These are phyloP conservation scores for Aspergillus tubingensis DNA, from an alignment of 2,329 filamentous ascomycete genomes.

Conservation along the genomic window DNA sequence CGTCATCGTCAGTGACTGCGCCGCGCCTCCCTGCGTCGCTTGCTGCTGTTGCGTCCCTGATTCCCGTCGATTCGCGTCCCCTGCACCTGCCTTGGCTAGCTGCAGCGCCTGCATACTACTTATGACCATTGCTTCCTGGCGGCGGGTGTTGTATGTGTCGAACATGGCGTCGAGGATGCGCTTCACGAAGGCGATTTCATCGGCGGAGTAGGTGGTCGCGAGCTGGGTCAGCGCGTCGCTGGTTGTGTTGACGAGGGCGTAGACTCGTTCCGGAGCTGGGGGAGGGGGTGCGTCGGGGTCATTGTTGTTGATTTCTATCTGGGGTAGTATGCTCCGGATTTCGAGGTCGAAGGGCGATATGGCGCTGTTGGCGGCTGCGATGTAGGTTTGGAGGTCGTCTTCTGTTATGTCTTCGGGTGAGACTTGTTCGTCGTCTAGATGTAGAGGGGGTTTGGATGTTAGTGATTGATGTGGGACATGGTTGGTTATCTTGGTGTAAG, in stretches of 20 bases:
- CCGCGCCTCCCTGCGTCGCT: constrained; percentile 25
- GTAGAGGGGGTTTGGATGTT: neutral
- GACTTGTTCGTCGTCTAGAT: constrained; percentile 49
- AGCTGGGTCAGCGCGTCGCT: constrained; percentile 84
- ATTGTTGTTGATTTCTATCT: constrained; percentile 51
- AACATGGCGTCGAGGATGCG: constrained; percentile 89
- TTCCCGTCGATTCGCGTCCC: constrained; percentile 50
- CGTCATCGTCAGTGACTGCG: constrained; percentile 66
- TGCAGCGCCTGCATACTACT: constrained; percentile 77
- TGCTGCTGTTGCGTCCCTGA: constrained; percentile 38
- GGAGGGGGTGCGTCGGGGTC: neutral
- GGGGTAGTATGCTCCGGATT: constrained; percentile 73
- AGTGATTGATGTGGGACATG: neutral
- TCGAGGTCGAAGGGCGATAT: constrained; percentile 84
- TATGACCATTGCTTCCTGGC: constrained; percentile 82
- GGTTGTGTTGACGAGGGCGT: constrained; percentile 83
- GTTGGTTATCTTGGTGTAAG: too few relatives aligned
- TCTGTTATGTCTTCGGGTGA: constrained; percentile 65
- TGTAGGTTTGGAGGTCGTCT: constrained; percentile 67
- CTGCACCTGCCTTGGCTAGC: constrained; percentile 52
- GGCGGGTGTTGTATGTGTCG: constrained; percentile 76
- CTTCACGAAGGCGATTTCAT: constrained; percentile 89
- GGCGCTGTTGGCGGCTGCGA: constrained; percentile 69
- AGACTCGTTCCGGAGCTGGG: constrained; percentile 58
- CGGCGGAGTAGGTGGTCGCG: constrained; percentile 74